Evolutionary conservation across 2,329 filamentous ascomycete species (phyloP).

Genomic region (Raffaelea albimanens): DNA sequence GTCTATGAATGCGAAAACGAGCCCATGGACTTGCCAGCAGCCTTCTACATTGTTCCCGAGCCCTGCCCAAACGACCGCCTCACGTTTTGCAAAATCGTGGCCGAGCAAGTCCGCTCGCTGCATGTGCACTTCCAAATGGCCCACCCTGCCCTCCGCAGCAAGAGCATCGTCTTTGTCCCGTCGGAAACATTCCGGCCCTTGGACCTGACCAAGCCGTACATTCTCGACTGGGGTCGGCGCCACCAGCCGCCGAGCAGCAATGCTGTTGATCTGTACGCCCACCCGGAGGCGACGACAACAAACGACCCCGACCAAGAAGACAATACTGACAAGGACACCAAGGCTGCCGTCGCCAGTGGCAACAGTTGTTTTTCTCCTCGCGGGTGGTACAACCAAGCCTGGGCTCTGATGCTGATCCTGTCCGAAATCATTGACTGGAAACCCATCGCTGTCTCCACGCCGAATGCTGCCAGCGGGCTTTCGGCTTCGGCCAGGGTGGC

Average conservation of each 20-base stretch:
- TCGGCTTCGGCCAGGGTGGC: not conserved
- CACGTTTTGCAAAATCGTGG: not conserved
- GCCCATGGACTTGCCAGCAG: too few species aligned
- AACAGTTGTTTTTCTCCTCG: too few species aligned
- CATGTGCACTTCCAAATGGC: conserved; percentile 6
- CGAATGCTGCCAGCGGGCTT: not conserved
- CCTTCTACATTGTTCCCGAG: too few species aligned
- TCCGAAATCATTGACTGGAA: conserved; percentile 6
- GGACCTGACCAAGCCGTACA: too few species aligned
- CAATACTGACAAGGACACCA: too few species aligned
- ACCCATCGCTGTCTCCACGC: conserved; percentile 1
- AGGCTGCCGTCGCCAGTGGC: too few species aligned
- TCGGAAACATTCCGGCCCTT: too few species aligned
- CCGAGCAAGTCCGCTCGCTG: conserved; percentile 5
- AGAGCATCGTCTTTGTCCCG: conserved; percentile 9
- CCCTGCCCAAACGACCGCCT: too few species aligned
- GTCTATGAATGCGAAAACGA: too few species aligned
- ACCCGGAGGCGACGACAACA: too few species aligned
- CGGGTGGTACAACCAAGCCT: conserved; percentile 4
- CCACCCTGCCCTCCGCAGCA: conserved; percentile 5
- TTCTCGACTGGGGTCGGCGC: not conserved
- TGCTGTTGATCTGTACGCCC: too few species aligned
- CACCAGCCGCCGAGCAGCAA: not conserved
- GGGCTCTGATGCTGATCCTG: conserved; percentile 6
- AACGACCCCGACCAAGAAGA: too few species aligned